Percentiles rank a stretch among this genome's conserved stretches.
Conservation (phyloP, 805 yeast species). For the Debaryomyces tyrocola region DNA sequence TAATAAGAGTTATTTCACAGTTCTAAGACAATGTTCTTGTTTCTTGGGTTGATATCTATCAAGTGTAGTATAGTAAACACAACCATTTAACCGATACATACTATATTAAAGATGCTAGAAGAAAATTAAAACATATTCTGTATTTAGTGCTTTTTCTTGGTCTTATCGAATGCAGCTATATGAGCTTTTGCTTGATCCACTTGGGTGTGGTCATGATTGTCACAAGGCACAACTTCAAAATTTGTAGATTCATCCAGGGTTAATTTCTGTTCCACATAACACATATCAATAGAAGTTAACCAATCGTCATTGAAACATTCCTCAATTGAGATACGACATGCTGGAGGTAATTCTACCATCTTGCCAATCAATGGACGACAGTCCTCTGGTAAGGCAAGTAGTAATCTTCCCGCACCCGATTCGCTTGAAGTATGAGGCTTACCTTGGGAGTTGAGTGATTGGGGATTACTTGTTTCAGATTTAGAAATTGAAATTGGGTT, state of each 20-base stretch:
- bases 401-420: slow-evolving; percentile 69
- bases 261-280: slow-evolving; percentile 54
- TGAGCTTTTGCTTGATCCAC: slow-evolving; percentile 95
- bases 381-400: slow-evolving; percentile 70
- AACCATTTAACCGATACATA: no score
- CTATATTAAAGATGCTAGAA: no score
- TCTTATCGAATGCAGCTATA: slow-evolving; percentile 88
- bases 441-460: slow-evolving; percentile 16
- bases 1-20: not conserved
- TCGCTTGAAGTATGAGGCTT: slow-evolving; percentile 61
- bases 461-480: slow-evolving; percentile 8
- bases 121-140: not conserved
- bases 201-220: slow-evolving; percentile 77
- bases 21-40: not conserved
- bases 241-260: slow-evolving; percentile 38
- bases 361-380: slow-evolving; percentile 65
- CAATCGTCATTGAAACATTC: slow-evolving; percentile 74
- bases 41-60: no score
- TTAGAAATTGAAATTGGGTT: slow-evolving; percentile 19
- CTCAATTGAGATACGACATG: slow-evolving; percentile 78
- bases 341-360: slow-evolving; percentile 85
- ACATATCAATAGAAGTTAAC: slow-evolving; percentile 64
- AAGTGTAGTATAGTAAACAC: no score
- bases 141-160: slow-evolving; percentile 52
- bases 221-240: slow-evolving; percentile 41